Evolutionary conservation across 176 grass and related monocot species (phyloP), one percentile per base, ranked within the genome.

Genomic region (Oryza meridionalis): DNA sequence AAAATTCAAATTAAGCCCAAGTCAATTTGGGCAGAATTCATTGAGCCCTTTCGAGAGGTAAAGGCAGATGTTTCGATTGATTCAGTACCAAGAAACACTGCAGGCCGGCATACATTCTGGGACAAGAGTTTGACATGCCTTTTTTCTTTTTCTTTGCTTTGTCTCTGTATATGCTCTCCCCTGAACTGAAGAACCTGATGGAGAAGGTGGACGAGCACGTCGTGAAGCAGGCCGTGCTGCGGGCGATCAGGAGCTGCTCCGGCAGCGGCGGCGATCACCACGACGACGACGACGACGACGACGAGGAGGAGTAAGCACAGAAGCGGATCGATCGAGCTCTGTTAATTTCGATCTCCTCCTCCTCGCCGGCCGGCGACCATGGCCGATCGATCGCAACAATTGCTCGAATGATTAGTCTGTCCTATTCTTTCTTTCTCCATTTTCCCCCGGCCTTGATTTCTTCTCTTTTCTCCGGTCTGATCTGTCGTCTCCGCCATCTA

Each of bases 171-270:
- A 43, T 69, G 33, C 44, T 35, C 21, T 38, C 37, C 35, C 37
- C 33, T 35, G 33, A 35, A 35, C n/a, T 85, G 78, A 70, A 93
- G 92, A 88, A 93, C 64, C 83, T 92, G 74, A 47, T 43, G 22
- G 87, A 84, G 68, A 90, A 77, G n/a, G 53, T 99, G 43, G 84
- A 99, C 69, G 93, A 89, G 53, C 86, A 89, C 55, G 90, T 80
- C 63, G 90, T 99, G 69, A 92, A 96, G 83, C 86, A 89, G 84
- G 97, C 97, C 40, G 91, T 99, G 37, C 72, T 94, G 77, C 91
- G 75, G 86, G 97, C 91, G 67, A 86, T 98, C 77, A 87, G 85
- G 73, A 90, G 33, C 71, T 92, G 90, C 87, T 80, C 84, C 4
- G 85, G 78, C 75, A 79, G 83, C 84, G 51, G 84, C 75, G 63